Evolutionary conservation across 164 flowering plant species (phyloP).

Genomic region (Cinnamomum chago): DNA sequence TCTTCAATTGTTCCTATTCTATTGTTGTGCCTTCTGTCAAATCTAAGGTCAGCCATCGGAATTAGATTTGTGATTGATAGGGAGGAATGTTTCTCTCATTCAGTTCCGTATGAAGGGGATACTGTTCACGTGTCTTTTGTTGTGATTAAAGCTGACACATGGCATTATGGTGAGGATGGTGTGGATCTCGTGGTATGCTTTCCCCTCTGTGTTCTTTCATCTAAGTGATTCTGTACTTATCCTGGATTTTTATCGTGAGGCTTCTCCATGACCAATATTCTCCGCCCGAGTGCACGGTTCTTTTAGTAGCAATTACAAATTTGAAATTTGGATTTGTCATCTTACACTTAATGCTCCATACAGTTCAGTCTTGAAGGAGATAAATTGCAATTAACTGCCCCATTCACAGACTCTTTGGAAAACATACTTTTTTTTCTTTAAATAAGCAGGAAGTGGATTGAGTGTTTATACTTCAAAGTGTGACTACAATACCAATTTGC

Average conservation of each 20-base stretch:
- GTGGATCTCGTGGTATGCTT: slow-evolving; percentile 93
- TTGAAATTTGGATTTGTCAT: background rate
- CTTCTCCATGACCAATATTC: background rate
- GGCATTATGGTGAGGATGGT: slow-evolving; percentile 71
- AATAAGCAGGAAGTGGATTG: background rate
- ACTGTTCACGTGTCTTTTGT: slow-evolving; percentile 83
- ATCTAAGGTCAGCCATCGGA: slow-evolving; percentile 36
- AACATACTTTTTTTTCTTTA: background rate
- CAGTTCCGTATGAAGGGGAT: slow-evolving; percentile 71
- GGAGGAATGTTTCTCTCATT: slow-evolving; percentile 87
- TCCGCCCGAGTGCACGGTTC: no score
- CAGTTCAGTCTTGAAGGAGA: background rate
- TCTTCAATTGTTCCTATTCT: slow-evolving; percentile 7
- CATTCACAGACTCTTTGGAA: background rate
- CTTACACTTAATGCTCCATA: background rate
- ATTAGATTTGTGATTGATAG: slow-evolving; percentile 86
- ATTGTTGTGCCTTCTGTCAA: slow-evolving; percentile 16
- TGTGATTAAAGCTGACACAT: slow-evolving; percentile 73
- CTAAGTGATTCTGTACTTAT: background rate
- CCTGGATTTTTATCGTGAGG: background rate
- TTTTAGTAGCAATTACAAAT: no score
- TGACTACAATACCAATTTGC: background rate
- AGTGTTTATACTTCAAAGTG: background rate
- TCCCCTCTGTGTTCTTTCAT: background rate
- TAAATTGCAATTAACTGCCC: background rate